Base-by-base conservation (phyloP, 2,329 filamentous ascomycete species). In the Gliomastix tumulicola region DNA sequence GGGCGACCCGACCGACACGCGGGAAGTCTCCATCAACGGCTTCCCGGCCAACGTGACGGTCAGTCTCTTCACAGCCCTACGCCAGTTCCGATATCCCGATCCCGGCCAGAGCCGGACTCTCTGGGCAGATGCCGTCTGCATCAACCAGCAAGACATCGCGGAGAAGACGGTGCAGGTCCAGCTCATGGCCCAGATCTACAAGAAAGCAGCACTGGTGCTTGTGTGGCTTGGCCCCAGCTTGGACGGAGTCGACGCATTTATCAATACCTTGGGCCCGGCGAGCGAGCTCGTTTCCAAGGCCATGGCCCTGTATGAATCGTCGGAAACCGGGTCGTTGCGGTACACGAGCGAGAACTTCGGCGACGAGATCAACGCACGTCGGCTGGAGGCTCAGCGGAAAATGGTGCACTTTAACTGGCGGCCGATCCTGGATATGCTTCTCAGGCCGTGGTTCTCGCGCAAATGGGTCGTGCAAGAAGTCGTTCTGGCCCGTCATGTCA, bases 61-160 rank as follows among this genome's bases (percentile, higher is more conserved):
- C 7, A 32, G 18, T 11, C 16, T 32, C 7, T 13, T 17, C 13
- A 17, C 30, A 16, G 57, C 56, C 20, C 44, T 60, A 20, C 40
- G 35, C 10, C 50, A 55, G 3, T 36, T 59, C 42, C 45, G 57
- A 30, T 44, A 47, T 27, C 28, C 46, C n/a, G 25, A 28, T 16
- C 23, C 23, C 25, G 27, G 17, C 7, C 21, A 31, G 7, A 32
- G 38, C 18, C 33, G 36, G 9, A 34, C 33, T 30, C 37, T 43
- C 6, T 45, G 41, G 44, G 34, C 42, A 15, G 44, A 45, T 19
- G 35, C 38, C 5, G 22, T 45, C 13, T 45, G 44, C 34, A 42
- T 45, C 18, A 37, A 45, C 34, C 35, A 37, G 31, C 20, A 25
- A 12, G 38, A 45, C 16, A 5, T 32, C 11, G 19, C 17, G 11